A percentile compares a stretch with the other conserved stretches of the same genome.
These are phyloP conservation scores for Tolypocladium pustulatum DNA, from an alignment of 2,329 filamentous ascomycete genomes.

Conservation along the genomic window DNA sequence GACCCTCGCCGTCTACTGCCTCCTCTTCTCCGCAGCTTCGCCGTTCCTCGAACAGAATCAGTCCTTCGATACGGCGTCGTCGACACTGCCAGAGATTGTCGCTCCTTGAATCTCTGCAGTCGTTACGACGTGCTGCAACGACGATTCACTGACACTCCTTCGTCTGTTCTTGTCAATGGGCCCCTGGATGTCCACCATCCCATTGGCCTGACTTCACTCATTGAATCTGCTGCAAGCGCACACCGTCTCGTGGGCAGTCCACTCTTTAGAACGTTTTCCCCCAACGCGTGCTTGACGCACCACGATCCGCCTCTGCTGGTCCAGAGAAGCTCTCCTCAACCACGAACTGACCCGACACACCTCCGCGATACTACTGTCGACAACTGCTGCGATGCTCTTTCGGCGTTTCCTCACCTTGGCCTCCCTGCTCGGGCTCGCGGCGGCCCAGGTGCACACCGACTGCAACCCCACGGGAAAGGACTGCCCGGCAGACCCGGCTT, in stretches of 20 bases:
- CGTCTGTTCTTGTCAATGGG: neutral
- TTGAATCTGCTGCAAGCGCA: neutral
- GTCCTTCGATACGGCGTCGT: neutral
- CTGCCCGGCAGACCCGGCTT: slow-evolving; percentile 62
- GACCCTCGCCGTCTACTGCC: neutral
- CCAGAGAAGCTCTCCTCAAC: neutral
- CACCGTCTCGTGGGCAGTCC: neutral
- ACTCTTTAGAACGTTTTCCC: neutral
- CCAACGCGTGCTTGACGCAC: neutral
- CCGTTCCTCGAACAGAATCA: neutral
- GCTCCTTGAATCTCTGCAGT: neutral
- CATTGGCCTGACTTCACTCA: neutral
- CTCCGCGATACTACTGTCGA: neutral
- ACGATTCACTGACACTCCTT: neutral
- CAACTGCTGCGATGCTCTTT: slow-evolving; percentile 2
- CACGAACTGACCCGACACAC: neutral
- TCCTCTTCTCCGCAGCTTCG: neutral
- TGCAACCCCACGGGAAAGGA: slow-evolving; percentile 66
- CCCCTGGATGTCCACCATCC: neutral
- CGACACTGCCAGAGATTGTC: neutral
- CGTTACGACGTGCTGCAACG: neutral
- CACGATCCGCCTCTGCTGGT: neutral
- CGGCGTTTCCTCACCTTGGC: slow-evolving; percentile 20
- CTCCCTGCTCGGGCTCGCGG: slow-evolving; percentile 32
- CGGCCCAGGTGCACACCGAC: slow-evolving; percentile 64